phyloP scores from a whole-genome alignment of 306 rosid species.

The Dalbergia cochinchinensis region DNA sequence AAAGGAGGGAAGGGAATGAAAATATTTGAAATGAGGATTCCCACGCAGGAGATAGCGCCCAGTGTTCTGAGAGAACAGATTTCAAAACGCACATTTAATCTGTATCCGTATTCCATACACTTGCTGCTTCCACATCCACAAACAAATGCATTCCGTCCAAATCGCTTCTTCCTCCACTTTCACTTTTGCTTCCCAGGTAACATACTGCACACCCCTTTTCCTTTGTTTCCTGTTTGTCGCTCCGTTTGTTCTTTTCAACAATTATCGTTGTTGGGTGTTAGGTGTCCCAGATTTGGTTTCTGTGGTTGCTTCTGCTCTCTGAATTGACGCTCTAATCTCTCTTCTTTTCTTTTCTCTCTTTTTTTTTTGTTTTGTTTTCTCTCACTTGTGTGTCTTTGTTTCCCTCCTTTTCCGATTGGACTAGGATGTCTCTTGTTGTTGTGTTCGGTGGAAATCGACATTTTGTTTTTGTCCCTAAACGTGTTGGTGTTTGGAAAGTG shows the following conservation, averaged over 20 bases:
- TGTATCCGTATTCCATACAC: too few species aligned
- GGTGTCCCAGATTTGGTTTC: not conserved
- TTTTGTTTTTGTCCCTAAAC: too few species aligned
- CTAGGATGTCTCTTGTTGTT: too few species aligned
- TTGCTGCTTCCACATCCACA: not conserved
- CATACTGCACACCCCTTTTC: too few species aligned
- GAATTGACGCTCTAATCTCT: too few species aligned
- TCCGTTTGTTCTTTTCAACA: not conserved
- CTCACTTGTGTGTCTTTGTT: too few species aligned
- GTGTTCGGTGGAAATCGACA: too few species aligned
- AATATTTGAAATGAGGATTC: slow-evolving; percentile 35
- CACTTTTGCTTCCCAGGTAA: not conserved
- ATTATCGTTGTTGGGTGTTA: not conserved
- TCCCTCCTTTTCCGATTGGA: not conserved
- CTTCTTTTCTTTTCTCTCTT: too few species aligned
- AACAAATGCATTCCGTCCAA: not conserved
- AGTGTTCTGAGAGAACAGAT: not conserved
- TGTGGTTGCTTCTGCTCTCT: not conserved
- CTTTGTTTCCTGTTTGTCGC: not conserved
- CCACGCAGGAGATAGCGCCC: slow-evolving; percentile 32
- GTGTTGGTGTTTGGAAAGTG: not conserved
- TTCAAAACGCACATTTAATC: not conserved
- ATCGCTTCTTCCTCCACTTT: not conserved
- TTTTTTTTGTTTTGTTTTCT: too few species aligned
- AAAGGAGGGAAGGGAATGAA: not conserved